Base-by-base conservation (phyloP, 1,139 yeast genomes). In the Pichia sp. region DNA sequence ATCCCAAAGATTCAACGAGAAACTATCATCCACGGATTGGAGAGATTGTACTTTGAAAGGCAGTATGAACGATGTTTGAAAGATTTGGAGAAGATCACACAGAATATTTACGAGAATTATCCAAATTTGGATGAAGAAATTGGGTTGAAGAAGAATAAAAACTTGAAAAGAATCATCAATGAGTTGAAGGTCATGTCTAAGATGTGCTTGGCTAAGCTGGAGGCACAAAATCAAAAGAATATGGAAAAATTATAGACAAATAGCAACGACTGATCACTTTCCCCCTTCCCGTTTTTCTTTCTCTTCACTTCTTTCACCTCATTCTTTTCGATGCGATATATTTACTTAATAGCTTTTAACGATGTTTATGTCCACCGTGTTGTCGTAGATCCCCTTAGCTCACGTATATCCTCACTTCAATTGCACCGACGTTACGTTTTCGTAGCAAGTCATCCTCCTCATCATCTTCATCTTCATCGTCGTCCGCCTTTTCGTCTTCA, bases 361-460 rank as follows among this genome's bases (percentile, higher is more conserved):
- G 8, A 25, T 25, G 14, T 23, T n/a, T 7, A 22, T 22, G 14
- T 23, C n/a, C 7, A 4, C 13, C 5, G n/a, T n/a, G n/a, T n/a
- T n/a, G n/a, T n/a, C 6, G 20, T 25, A 17, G 9, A 14, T 8
- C 12, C 12, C 27, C 8, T 15, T 14, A 25, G 10, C 16, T 14
- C 14, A 25, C 27, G 27, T 42, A 42, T 17, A 80, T 64, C 40
- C 67, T 66, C 13, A 72, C 51, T 53, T 80, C 85, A 12, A 81
- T 64, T 24, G 67, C 76, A 44, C 85, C 75, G 2, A 77, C 73
- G 45, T 60, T 63, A 30, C 88, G 58, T 49, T 71, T 72, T 43
- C 66, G 59, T 41, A 69, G 65, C 6, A 60, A 52, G 5, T 16
- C 65, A n/a, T 60, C 63, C 7, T 47, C 50, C 3, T 25, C 27